Evolutionary conservation across 2,329 filamentous ascomycete species (phyloP), one percentile per base, ranked within the genome.

Genomic region (Fusarium mangiferae): DNA sequence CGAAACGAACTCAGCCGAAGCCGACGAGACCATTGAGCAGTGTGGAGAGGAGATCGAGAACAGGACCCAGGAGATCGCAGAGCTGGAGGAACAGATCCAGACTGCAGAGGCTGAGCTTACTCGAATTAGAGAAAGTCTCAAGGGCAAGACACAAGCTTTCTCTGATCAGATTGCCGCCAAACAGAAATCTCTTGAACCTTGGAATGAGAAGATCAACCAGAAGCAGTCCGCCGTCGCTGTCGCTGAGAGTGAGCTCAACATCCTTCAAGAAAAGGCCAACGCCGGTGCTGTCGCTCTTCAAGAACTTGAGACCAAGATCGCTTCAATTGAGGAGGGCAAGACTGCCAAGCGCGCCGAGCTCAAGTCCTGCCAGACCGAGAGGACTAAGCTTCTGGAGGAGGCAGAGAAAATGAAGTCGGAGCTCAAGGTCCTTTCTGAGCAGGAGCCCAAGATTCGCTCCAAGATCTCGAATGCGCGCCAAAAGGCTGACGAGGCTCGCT

Each of bases 141-240:
- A 98, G 80, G 96, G 96, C 78, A 99, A 99, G 84, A 99, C 96
- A 0, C 95, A 98, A 81, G 93, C 91, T 12, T 93, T 98, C 70
- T 98, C 96, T 0, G 95, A 99, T 77, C 89, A 98, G 79, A 98
- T 99, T 76, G 91, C 95, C 0, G 88, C 88, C 9, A 98, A 98
- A 84, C 96, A 99, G 80, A 98, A 97, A 83, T 92, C 94, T 2
- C 87, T 99, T 17, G 96, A 98, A 83, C 96, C 96, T 0, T 99
- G 96, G 96, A 95, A 93, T 76, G 95, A 95, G 75, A 98, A 96
- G 84, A 96, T 99, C 84, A 98, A 96, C 82, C 93, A 98, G 80
- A 98, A 98, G 82, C 93, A 96, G 79, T 98, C 95, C 1, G 91
- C 93, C 7, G 97, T 98, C 75, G 96, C 96, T 8, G 95, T 99